These are phyloP conservation scores for Immersiella caudata DNA, from an alignment of 495 filamentous ascomycete genomes.

Conservation along the genomic window DNA sequence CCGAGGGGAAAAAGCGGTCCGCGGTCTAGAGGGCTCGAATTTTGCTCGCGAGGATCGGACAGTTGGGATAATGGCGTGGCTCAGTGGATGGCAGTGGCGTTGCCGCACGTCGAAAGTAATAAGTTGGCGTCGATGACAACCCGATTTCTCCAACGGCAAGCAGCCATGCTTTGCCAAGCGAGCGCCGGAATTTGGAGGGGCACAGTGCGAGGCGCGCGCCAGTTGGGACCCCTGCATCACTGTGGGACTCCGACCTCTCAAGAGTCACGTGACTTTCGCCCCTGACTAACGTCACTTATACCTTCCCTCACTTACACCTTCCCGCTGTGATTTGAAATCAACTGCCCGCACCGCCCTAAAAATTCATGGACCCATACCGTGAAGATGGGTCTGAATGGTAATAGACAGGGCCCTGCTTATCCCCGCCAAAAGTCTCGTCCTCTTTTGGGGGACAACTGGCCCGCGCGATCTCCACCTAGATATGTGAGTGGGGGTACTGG, in stretches of 20 bases:
- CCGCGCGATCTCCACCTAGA: too few relatives aligned
- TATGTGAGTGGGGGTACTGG: too few relatives aligned
- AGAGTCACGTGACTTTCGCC: neutral
- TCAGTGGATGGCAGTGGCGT: neutral
- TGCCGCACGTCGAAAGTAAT: neutral
- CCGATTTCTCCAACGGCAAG: conserved; percentile 1
- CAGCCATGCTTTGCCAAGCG: neutral
- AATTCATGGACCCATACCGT: too few relatives aligned
- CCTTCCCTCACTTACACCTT: too few relatives aligned
- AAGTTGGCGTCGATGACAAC: neutral
- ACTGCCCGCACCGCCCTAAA: too few relatives aligned
- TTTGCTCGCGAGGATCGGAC: neutral
- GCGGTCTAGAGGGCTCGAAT: neutral
- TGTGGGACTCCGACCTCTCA: neutral
- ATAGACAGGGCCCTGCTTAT: too few relatives aligned
- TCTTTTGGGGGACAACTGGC: too few relatives aligned
- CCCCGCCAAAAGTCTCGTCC: too few relatives aligned
- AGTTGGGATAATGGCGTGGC: neutral
- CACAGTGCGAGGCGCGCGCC: conserved; percentile 1
- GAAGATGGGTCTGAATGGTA: too few relatives aligned
- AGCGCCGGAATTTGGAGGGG: neutral
- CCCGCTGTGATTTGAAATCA: too few relatives aligned
- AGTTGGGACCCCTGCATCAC: neutral
- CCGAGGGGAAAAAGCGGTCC: conserved; percentile 21
- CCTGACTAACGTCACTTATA: too few relatives aligned